Base-by-base conservation (phyloP, 345 rosid species). In the Aegle marmelos region DNA sequence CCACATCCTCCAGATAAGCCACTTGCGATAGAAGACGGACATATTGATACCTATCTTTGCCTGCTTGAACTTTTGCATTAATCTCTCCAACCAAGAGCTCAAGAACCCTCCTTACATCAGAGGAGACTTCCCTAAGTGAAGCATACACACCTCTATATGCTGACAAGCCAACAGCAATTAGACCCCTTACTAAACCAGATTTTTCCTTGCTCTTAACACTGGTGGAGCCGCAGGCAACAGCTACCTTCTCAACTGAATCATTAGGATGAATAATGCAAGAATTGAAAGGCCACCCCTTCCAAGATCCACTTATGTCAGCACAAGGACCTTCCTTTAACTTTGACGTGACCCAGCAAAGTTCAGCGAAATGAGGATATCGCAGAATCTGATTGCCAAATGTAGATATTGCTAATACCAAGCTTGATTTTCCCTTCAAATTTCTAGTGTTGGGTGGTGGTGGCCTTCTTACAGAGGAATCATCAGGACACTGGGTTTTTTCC, bases 231-330 rank as follows among this genome's bases (percentile, higher is more conserved):
- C 80, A 80, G 78, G 87, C 82, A 83, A 82, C 82, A 58, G 76
- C 57, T 74, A 77, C 78, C 76, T 79, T 84, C 70, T 92, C 95
- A 30, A 76, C 74, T 34, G 90, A 73, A 79, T 79, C 79, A 77
- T 56, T 27, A 48, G 99, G 97, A 76, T 91, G 91, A 83, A 91
- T 83, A 70, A 95, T 87, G 81, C 99, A 96, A 33, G 97, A 87
- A 88, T 96, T 94, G 84, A 96, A 96, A 33, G 98, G 97, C 99
- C 98, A 94, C 68, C 94, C 94, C 86, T 88, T 96, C 97, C 97
- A 92, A 27, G 94, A 92, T 53, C 98, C 97, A 67, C 87, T 80
- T 75, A 89, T 82, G 76, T 96, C 97, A 48, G 90, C 86, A 81
- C 85, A 86, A 73, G 98, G 99, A 75, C 99, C 99, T 83, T 89